A percentile compares a stretch with the other conserved stretches of the same genome.
Conservation (phyloP, 768 basidiomycete genomes). For the Cytidiella melzeri region DNA sequence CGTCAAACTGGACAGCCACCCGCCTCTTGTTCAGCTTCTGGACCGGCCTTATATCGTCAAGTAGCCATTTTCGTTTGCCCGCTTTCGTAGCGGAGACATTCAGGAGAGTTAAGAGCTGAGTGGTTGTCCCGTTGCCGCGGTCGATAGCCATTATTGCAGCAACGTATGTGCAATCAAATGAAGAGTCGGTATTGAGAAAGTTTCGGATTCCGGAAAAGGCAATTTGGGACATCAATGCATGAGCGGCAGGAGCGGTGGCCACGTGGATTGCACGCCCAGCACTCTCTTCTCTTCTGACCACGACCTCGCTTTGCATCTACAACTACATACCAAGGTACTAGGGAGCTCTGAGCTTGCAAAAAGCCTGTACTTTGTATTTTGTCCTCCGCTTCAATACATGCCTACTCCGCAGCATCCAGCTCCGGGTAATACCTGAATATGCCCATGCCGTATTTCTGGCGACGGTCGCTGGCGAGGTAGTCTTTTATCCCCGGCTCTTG, state of each 20-base stretch:
- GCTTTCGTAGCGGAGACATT: slow-evolving; percentile 83
- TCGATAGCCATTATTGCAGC: slow-evolving; percentile 27
- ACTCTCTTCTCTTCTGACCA: slow-evolving; percentile 2
- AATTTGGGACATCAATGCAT: slow-evolving; percentile 1
- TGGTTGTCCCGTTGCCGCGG: slow-evolving; percentile 52
- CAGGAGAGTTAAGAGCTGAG: slow-evolving; percentile 78
- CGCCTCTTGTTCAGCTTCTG: slow-evolving; percentile 71
- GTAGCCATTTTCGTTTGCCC: slow-evolving; percentile 44
- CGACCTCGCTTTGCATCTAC: background rate
- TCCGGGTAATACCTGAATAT: slow-evolving; percentile 34
- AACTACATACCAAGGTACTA: too few relatives aligned
- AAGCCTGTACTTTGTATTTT: background rate
- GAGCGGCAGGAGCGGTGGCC: background rate
- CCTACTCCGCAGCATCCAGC: slow-evolving; percentile 30
- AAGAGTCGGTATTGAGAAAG: background rate
- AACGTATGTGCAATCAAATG: too few relatives aligned
- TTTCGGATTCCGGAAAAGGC: slow-evolving; percentile 7
- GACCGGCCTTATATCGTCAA: slow-evolving; percentile 30
- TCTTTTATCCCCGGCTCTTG: slow-evolving; percentile 26
- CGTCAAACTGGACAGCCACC: slow-evolving; percentile 29
- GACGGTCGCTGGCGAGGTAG: slow-evolving; percentile 30
- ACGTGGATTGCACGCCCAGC: background rate
- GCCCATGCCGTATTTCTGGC: slow-evolving; percentile 26
- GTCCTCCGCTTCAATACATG: background rate
- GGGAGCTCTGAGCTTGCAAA: too few relatives aligned